These are phyloP conservation scores for Pseudocercospora fijiensis DNA, from an alignment of 2,329 filamentous ascomycete species.

Conservation along the genomic window DNA sequence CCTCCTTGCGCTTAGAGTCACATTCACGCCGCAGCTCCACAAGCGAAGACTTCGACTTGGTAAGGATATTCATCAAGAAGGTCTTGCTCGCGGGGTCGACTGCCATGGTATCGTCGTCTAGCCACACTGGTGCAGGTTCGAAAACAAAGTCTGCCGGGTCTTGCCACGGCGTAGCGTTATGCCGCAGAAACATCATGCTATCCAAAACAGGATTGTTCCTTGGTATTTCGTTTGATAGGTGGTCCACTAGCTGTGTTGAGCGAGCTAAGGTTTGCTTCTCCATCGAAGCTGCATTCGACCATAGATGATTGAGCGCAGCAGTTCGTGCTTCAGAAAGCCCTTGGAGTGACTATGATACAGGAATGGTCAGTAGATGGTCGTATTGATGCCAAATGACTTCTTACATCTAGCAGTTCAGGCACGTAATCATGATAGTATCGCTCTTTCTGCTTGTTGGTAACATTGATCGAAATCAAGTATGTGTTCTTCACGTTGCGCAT, in stretches of 20 bases:
- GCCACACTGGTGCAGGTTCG: constrained; percentile 94
- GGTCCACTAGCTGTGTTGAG: constrained; percentile 69
- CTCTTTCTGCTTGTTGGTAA: constrained; percentile 96
- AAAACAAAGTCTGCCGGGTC: constrained; percentile 84
- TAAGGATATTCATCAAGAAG: constrained; percentile 85
- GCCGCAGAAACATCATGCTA: constrained; percentile 95
- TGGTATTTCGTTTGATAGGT: constrained; percentile 75
- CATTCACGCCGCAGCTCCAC: constrained; percentile 78
- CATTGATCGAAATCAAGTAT: constrained; percentile 94
- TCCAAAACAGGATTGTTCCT: constrained; percentile 87
- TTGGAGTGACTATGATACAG: constrained; percentile 63
- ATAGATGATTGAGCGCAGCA: constrained; percentile 77
- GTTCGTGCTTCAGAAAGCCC: constrained; percentile 89
- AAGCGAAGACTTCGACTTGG: constrained; percentile 83
- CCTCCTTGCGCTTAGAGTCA: constrained; percentile 81
- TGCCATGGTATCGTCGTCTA: constrained; percentile 85
- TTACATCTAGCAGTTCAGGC: constrained; percentile 85
- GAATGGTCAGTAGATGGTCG: constrained; percentile 1
- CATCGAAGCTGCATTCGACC: constrained; percentile 75
- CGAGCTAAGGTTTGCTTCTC: constrained; percentile 76
- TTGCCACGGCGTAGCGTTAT: constrained; percentile 78
- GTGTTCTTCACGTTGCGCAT: constrained; percentile 99
- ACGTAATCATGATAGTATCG: constrained; percentile 97
- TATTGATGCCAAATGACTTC: constrained; percentile 22
- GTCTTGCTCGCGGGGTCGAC: constrained; percentile 84